These are phyloP conservation scores for Staphylotrichum longicolle DNA, from an alignment of 495 filamentous ascomycete genomes.

Conservation along the genomic window DNA sequence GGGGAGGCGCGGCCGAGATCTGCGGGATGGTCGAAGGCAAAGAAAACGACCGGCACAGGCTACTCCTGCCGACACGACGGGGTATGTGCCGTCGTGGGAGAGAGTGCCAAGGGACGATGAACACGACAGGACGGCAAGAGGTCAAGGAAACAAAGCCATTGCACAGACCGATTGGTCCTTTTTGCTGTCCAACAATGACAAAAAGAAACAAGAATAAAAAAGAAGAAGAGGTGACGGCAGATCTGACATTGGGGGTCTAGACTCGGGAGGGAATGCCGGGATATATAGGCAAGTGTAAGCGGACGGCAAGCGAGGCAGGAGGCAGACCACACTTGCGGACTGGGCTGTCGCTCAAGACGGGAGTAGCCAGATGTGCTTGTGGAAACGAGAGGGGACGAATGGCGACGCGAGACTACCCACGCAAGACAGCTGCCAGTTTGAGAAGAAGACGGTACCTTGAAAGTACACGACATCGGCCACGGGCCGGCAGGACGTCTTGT, in stretches of 20 bases:
- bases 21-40: slow-evolving; percentile 22
- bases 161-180: slow-evolving; percentile 36
- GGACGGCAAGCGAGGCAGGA: slow-evolving; percentile 23
- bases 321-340: background rate
- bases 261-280: slow-evolving; percentile 42
- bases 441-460: slow-evolving; percentile 20
- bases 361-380: slow-evolving; percentile 6
- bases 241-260: slow-evolving; percentile 36
- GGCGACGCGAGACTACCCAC: slow-evolving; percentile 15
- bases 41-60: slow-evolving; percentile 36
- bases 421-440: slow-evolving; percentile 11
- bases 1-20: background rate
- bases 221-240: slow-evolving; percentile 36
- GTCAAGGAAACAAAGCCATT: slow-evolving; percentile 47
- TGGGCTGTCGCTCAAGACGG: slow-evolving; percentile 20
- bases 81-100: slow-evolving; percentile 20
- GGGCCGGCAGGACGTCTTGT: slow-evolving; percentile 17
- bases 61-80: slow-evolving; percentile 30
- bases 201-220: slow-evolving; percentile 38
- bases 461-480: slow-evolving; percentile 21
- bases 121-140: slow-evolving; percentile 24
- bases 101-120: slow-evolving; percentile 21
- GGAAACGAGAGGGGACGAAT: slow-evolving; percentile 22
- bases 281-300: slow-evolving; percentile 42
- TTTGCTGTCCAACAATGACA: slow-evolving; percentile 34